These are phyloP conservation scores for Neocatenulostroma microsporum DNA, from an alignment of 2,329 filamentous ascomycete species.

Conservation along the genomic window DNA sequence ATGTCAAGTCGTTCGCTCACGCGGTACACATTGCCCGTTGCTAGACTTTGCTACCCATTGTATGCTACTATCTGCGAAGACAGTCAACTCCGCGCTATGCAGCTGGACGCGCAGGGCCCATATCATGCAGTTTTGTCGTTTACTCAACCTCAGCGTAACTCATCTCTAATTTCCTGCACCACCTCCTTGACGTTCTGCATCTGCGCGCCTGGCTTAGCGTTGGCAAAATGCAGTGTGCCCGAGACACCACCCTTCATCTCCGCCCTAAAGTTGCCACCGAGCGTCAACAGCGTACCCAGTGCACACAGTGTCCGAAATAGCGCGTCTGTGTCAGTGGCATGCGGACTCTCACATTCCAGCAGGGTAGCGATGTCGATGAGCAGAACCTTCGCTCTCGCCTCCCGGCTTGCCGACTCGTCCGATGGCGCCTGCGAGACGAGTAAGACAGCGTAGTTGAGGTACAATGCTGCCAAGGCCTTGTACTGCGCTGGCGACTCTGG, in stretches of 20 bases:
- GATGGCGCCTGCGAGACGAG: constrained; percentile 39
- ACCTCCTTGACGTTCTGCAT: constrained; percentile 55
- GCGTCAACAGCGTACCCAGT: constrained; percentile 64
- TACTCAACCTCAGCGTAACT: constrained; percentile 33
- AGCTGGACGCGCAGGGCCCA: no score
- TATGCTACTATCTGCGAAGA: no score
- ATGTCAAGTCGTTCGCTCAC: no score
- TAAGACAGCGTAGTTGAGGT: constrained; percentile 78
- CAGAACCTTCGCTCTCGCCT: constrained; percentile 25
- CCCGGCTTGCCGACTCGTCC: constrained; percentile 20
- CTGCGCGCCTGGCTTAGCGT: constrained; percentile 45
- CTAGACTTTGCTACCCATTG: no score
- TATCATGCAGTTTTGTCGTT: no score
- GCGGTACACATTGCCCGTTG: no score
- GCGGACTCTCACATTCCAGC: constrained; percentile 27
- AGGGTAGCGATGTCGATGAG: constrained; percentile 26
- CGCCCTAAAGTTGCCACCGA: constrained; percentile 53
- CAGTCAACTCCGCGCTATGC: no score
- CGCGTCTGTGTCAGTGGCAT: constrained; percentile 69
- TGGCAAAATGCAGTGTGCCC: constrained; percentile 41
- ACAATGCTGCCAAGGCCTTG: constrained; percentile 71
- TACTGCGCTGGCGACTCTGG: constrained; percentile 56
- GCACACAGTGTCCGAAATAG: constrained; percentile 76
- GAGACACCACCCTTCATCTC: constrained; percentile 51
- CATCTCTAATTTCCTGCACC: constrained; percentile 51